Base-by-base conservation (phyloP, 2,329 filamentous ascomycete genomes). In the Trichoderma endophyticum region DNA sequence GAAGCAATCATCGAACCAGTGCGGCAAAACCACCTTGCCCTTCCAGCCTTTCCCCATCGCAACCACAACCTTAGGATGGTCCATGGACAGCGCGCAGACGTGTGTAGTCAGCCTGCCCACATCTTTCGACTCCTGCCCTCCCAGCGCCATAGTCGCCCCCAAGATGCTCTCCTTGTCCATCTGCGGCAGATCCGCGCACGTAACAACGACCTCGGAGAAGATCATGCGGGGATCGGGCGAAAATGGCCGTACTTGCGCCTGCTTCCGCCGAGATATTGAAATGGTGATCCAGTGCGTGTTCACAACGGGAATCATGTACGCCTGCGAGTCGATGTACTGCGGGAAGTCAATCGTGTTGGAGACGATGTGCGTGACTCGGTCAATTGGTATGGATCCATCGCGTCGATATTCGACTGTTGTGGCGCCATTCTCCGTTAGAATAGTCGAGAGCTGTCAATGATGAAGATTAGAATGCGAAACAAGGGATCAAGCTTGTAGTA, bases 1-100 rank as follows among this genome's bases (percentile, higher is more conserved):
- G 76, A 99, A 88, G 82, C 96, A 99, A 80, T 98, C 95, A 77
- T 98, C 95, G 79, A 99, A 98, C 94, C 96, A 98, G 79, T 98
- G 96, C 48, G 96, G 96, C 67, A 99, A 85, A 21, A 99, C 93
- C 72, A 98, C 92, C 81, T 94, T 95, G 81, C 90, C 90, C 70
- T 89, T 90, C 69, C 93, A 84, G 2, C 87, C 87, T 80, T 91
- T 97, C 9, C 86, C 83, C 57, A 85, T 75, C 1, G 91, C 92
- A 69, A 89, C 79, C 73, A 86, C 79, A 73, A 91, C 92, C 79
- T 94, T 94, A 3, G 90, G 88, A 71, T 95, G 89, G 39, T 95
- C 91, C 80, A 92, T 86, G 6, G 89, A 90, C 73, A 97, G 84
- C 6, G 95, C 93, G 73, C 97, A 95, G 70, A 99, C 88, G 81